Evolutionary conservation across 768 basidiomycete genomes (phyloP).

Genomic region (Tylopilus rubrobrunneus): DNA sequence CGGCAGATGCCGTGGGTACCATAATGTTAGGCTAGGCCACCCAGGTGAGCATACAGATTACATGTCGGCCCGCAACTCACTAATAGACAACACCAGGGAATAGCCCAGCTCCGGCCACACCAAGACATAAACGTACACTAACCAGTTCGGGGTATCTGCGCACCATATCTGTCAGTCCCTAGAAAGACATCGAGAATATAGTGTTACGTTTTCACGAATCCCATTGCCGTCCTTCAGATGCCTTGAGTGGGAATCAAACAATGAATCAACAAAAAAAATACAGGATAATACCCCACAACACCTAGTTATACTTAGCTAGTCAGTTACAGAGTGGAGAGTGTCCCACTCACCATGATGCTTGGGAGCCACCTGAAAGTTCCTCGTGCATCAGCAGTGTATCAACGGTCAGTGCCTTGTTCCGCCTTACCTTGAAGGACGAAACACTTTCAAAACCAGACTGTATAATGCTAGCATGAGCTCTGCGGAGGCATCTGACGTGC

Average conservation of each 20-base stretch:
- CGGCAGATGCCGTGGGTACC: conserved; percentile 63
- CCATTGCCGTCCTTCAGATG: conserved; percentile 52
- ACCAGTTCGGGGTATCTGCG: conserved; percentile 59
- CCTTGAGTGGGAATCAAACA: background rate
- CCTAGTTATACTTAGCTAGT: conserved; percentile 31
- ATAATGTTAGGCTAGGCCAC: conserved; percentile 49
- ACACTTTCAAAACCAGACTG: conserved; percentile 48
- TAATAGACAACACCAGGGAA: conserved; percentile 76
- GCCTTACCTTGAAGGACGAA: conserved; percentile 57
- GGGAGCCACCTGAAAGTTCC: conserved; percentile 53
- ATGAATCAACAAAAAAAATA: conserved; percentile 15
- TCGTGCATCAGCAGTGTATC: background rate
- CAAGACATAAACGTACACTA: conserved; percentile 54
- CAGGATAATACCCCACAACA: conserved; percentile 65
- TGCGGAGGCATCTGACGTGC: background rate
- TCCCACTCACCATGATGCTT: conserved; percentile 49
- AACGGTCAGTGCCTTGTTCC: background rate
- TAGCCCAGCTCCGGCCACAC: conserved; percentile 64
- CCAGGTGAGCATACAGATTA: background rate
- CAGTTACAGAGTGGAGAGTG: background rate
- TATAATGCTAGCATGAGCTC: background rate
- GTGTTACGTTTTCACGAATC: conserved; percentile 58
- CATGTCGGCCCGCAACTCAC: conserved; percentile 33
- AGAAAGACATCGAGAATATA: background rate
- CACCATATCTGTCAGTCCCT: background rate